Evolutionary conservation across 23 red algal genomes (phyloP), one percentile per base, ranked within the genome.

Genomic region (Gracilaria vermiculophylla): DNA sequence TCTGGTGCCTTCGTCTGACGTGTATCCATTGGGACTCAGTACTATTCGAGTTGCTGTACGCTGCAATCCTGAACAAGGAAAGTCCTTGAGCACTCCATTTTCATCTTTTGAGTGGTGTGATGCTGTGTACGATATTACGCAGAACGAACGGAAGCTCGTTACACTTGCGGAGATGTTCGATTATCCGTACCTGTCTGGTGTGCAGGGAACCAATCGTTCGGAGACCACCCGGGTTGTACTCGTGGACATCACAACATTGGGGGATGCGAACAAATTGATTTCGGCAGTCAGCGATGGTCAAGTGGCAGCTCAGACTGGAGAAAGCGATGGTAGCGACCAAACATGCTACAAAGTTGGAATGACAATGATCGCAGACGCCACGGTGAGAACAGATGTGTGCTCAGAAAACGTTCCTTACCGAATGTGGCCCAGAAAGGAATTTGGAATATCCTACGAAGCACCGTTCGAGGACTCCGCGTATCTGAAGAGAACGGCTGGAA

Each of bases 91-190:
- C 16, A 78, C 70, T 27, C 55, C 72, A 45, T 78, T 19, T 23
- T 25, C 85, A 21, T 73, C 48, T 25, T 89, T 89, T 43, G 85
- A 89, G 40, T 89, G 72, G 69, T 89, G 85, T 53, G 70, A 76
- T 33, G 49, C 70, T 29, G 51, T 89, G 0, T 89, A 65, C 56
- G 85, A 77, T 36, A 54, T 77, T 6, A 62, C 70, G 29, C 35
- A 53, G 55, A 66, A 48, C 32, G 72, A 62, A 28, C 85, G 85
- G 28, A 78, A 62, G 44, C 48, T 89, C 14, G 28, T 89, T 0
- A 78, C 56, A 13, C 13, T 89, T 6, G 85, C 85, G 54, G 85
- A 89, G 34, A 62, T 48, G 25, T 89, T 77, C 53, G 85, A 89
- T 27, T 89, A 78, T 53, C 70, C 72, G 32, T 78, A 89, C 39